Percentiles rank a stretch among this genome's conserved stretches.
Evolutionary conservation across 2,329 filamentous ascomycete genomes (phyloP).

Genomic region (Dendrostoma leiphaemia): DNA sequence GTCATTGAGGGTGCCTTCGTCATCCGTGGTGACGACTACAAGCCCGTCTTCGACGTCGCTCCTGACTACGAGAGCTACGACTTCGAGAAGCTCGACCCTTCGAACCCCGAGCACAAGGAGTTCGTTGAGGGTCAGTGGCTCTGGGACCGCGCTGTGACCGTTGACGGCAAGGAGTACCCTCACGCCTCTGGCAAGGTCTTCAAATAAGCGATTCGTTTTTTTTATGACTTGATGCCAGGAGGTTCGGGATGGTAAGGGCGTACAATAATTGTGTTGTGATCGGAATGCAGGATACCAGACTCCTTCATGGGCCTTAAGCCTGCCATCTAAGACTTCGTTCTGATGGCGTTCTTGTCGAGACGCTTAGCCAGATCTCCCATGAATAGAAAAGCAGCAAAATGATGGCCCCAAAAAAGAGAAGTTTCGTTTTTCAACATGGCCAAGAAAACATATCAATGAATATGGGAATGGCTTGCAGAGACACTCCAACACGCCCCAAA

Average conservation of each 20-base stretch:
- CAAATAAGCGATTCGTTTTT: conserved; percentile 66
- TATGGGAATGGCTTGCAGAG: too few species aligned
- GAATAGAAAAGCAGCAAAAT: conserved; percentile 13
- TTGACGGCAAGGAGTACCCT: conserved; percentile 84
- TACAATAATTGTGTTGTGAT: conserved; percentile 16
- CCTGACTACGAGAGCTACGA: conserved; percentile 96
- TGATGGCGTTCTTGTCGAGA: conserved; percentile 6
- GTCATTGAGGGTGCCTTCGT: conserved; percentile 92
- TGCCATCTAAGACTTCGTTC: conserved; percentile 9
- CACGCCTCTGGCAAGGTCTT: conserved; percentile 96
- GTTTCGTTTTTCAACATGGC: too few species aligned
- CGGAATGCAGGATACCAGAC: conserved; percentile 14
- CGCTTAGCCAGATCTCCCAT: conserved; percentile 1
- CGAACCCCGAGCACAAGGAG: conserved; percentile 78
- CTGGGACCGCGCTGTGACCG: conserved; percentile 81
- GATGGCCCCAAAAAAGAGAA: too few species aligned
- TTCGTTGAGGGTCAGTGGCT: conserved; percentile 86
- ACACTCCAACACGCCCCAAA: too few species aligned
- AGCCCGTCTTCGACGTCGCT: conserved; percentile 91
- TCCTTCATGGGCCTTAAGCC: neutral
- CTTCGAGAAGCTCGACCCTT: conserved; percentile 94
- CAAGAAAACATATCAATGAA: too few species aligned
- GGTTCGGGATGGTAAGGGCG: conserved; percentile 14
- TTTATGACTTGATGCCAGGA: conserved; percentile 16
- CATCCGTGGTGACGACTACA: conserved; percentile 84